These are phyloP conservation scores for Penicillium hesseltinei DNA, from an alignment of 2,329 filamentous ascomycete species.

Conservation along the genomic window DNA sequence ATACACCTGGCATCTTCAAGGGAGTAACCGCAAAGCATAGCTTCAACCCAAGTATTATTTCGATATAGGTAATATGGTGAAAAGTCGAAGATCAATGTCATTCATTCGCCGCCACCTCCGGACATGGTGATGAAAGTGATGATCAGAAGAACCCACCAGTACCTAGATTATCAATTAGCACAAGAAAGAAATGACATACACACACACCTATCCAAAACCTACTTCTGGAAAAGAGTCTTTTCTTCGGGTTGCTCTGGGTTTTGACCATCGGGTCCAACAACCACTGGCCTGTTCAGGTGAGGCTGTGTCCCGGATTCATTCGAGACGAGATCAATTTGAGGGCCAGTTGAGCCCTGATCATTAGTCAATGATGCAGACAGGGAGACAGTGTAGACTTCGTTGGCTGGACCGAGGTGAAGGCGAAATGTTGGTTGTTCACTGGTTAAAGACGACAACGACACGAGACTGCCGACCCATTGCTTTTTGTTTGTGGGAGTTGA, in stretches of 20 bases:
- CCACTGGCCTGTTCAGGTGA: constrained; percentile 41
- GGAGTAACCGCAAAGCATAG: not conserved
- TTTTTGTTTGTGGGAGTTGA: constrained; percentile 30
- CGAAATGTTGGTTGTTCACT: constrained; percentile 34
- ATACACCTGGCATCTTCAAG: not conserved
- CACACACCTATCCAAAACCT: constrained; percentile 15
- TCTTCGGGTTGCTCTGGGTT: constrained; percentile 40
- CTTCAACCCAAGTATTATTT: not conserved
- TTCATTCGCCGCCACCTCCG: constrained; percentile 37
- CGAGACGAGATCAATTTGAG: constrained; percentile 36
- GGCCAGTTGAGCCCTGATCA: constrained; percentile 19
- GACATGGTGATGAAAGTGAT: constrained; percentile 43
- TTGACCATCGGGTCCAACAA: constrained; percentile 40
- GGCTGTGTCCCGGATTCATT: constrained; percentile 35
- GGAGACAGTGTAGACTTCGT: constrained; percentile 43
- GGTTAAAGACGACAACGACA: constrained; percentile 37
- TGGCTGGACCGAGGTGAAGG: constrained; percentile 39
- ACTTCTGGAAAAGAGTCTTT: constrained; percentile 48
- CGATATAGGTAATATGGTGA: not conserved
- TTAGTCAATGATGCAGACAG: constrained; percentile 26
- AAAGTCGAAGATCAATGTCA: constrained; percentile 17
- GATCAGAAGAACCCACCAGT: constrained; percentile 49
- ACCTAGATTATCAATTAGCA: constrained; percentile 30
- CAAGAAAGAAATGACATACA: not conserved
- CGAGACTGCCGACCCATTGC: constrained; percentile 43